Percentiles rank a stretch among this genome's conserved stretches.
These are phyloP conservation scores for Calonectria fujianensis DNA, from an alignment of 2,329 filamentous ascomycete species.

Conservation along the genomic window DNA sequence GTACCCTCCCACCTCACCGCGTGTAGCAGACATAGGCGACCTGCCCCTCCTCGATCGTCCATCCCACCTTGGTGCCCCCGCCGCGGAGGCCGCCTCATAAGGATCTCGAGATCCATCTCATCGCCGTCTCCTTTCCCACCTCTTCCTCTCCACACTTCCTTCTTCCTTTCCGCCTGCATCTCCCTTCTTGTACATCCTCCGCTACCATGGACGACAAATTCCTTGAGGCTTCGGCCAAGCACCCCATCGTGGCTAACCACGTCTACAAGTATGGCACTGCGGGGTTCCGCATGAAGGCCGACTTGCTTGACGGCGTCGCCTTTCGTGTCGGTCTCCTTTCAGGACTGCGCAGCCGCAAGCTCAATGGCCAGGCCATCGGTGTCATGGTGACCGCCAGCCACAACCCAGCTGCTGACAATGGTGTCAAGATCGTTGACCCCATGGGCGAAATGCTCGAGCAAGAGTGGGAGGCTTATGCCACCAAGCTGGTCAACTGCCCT, in stretches of 20 bases:
- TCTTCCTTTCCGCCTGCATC: constrained; percentile 20
- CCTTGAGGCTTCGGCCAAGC: constrained; percentile 76
- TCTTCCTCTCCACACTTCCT: constrained; percentile 17
- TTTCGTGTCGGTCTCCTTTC: constrained; percentile 95
- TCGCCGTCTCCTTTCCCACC: constrained; percentile 42
- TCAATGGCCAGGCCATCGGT: constrained; percentile 92
- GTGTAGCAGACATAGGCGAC: constrained; percentile 16
- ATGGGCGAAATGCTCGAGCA: constrained; percentile 98
- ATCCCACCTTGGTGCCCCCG: constrained; percentile 31
- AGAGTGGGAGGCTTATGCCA: constrained; percentile 94
- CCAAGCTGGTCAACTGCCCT: constrained; percentile 89
- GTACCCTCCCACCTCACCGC: constrained; percentile 10
- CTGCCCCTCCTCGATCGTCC: constrained; percentile 31
- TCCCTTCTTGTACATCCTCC: constrained; percentile 35
- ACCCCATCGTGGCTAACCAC: constrained; percentile 74
- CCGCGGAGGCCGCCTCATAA: constrained; percentile 50
- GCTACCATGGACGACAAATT: constrained; percentile 73
- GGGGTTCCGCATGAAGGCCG: constrained; percentile 81
- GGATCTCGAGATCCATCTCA: constrained; percentile 49
- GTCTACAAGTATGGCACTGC: constrained; percentile 80
- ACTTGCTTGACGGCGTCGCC: constrained; percentile 92
- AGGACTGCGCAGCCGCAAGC: constrained; percentile 90
- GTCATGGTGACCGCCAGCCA: constrained; percentile 98
- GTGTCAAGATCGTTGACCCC: constrained; percentile 96
- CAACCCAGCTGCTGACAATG: constrained; percentile 92